Conservation (phyloP, 768 basidiomycete genomes). For the Auricularia auricula-judae region DNA sequence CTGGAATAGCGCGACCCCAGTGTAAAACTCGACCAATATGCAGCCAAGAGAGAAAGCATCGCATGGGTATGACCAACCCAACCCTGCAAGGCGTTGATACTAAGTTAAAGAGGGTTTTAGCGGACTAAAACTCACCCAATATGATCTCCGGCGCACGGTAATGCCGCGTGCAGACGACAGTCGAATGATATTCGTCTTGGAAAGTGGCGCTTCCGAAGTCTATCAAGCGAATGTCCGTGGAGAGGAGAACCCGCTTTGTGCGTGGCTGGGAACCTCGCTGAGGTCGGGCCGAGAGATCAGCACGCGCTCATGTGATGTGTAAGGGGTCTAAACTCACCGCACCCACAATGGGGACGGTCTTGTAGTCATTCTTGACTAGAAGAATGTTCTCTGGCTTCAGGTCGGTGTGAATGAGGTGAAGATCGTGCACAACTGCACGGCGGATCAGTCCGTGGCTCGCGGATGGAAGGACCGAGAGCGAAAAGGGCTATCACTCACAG, state of each 20-base stretch:
- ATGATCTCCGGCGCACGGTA: conserved; percentile 99
- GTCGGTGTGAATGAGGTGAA: conserved; percentile 92
- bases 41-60: conserved; percentile 98
- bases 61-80: conserved; percentile 97
- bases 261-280: conserved; percentile 59
- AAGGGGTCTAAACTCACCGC: conserved; percentile 23
- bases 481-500: conserved; percentile 46
- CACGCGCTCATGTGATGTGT: neutral
- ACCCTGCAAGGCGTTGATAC: conserved; percentile 40
- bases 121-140: conserved; percentile 51
- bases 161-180: conserved; percentile 94
- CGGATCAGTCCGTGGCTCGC: neutral
- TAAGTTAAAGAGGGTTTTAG: conserved; percentile 6
- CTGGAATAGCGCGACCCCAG: conserved; percentile 96
- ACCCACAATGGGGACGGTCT: conserved; percentile 44
- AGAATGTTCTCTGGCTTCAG: conserved; percentile 98
- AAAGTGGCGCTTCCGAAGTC: conserved; percentile 99
- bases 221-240: conserved; percentile 89
- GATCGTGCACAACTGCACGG: conserved; percentile 71
- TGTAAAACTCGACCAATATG: conserved; percentile 97
- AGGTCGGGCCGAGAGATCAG: conserved; percentile 9
- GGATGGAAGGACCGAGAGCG: neutral
- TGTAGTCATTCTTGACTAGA: conserved; percentile 76
- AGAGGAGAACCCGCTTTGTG: conserved; percentile 66
- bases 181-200: conserved; percentile 95